A percentile compares a stretch with the other conserved stretches of the same genome.
Evolutionary conservation across 768 basidiomycete genomes (phyloP).

Genomic region (Erythrobasidium yunnanense): DNA sequence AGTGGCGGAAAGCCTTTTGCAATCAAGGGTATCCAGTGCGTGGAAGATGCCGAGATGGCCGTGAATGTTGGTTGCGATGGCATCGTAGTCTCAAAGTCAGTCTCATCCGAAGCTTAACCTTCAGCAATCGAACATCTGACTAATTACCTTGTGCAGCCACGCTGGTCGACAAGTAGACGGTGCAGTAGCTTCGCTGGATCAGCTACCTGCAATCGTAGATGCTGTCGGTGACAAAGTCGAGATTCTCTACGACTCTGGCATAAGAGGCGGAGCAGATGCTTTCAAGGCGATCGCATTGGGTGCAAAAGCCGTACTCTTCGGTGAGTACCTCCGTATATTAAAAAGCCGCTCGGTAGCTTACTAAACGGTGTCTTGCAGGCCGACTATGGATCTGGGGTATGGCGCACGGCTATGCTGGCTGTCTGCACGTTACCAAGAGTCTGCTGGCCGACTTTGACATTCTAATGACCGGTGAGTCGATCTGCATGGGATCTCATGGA

Average conservation of each 20-base stretch:
- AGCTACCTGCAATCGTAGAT: conserved; percentile 57
- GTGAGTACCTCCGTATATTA: conserved; percentile 41
- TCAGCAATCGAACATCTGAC: background rate
- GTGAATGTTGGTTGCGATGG: conserved; percentile 59
- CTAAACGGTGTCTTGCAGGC: conserved; percentile 40
- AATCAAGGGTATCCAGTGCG: conserved; percentile 5
- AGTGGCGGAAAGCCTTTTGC: conserved; percentile 11
- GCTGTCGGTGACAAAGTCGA: conserved; percentile 58
- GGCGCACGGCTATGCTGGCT: conserved; percentile 56
- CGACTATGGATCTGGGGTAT: conserved; percentile 61
- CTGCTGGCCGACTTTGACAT: conserved; percentile 48
- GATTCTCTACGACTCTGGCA: conserved; percentile 65
- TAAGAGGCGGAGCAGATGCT: conserved; percentile 64
- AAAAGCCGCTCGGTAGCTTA: background rate
- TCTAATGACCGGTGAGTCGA: conserved; percentile 12
- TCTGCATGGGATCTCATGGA: no score
- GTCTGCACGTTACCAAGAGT: conserved; percentile 60
- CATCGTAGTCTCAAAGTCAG: conserved; percentile 70
- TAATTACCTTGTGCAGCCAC: background rate
- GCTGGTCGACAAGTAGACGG: conserved; percentile 57
- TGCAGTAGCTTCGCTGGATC: conserved; percentile 60
- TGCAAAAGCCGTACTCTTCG: conserved; percentile 63
- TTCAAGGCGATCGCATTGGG: conserved; percentile 70
- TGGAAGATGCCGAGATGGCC: conserved; percentile 60
- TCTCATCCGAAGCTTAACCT: conserved; percentile 28